A percentile compares a stretch with the other conserved stretches of the same genome.
Conservation (phyloP, 768 basidiomycete species). For the Kwoniella newhampshirensis region DNA sequence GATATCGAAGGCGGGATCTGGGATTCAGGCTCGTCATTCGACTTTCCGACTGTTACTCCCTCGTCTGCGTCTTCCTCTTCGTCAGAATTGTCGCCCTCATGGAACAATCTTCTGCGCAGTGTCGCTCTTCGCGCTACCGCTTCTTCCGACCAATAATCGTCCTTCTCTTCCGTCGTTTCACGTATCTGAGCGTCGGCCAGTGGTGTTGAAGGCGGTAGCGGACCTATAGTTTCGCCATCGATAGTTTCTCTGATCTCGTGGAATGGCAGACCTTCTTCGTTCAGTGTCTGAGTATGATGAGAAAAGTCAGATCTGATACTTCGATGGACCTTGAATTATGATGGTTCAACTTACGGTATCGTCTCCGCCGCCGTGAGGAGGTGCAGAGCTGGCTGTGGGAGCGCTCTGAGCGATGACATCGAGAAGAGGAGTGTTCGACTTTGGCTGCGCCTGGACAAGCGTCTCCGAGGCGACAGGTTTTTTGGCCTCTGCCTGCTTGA, state of each 20-base stretch:
- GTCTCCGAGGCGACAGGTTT: neutral
- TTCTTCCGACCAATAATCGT: slow-evolving; percentile 32
- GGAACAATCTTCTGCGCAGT: slow-evolving; percentile 26
- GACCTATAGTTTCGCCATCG: slow-evolving; percentile 29
- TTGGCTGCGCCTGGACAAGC: too few species aligned
- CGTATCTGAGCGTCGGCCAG: neutral
- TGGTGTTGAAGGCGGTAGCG: slow-evolving; percentile 12
- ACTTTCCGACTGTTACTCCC: neutral
- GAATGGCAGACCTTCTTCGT: slow-evolving; percentile 44
- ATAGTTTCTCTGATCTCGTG: slow-evolving; percentile 41
- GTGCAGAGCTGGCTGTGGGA: neutral
- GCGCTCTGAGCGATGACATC: neutral
- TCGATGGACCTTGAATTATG: too few species aligned
- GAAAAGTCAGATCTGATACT: too few species aligned
- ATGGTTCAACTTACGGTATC: slow-evolving; percentile 12
- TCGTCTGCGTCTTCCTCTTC: slow-evolving; percentile 19
- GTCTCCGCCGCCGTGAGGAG: slow-evolving; percentile 1
- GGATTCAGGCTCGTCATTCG: neutral
- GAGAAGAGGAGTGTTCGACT: neutral
- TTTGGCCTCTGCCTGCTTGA: too few species aligned
- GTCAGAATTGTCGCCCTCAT: slow-evolving; percentile 19
- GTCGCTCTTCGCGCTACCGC: slow-evolving; percentile 29
- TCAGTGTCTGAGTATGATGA: slow-evolving; percentile 23
- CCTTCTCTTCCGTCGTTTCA: slow-evolving; percentile 5
- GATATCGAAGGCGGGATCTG: too few species aligned